Evolutionary conservation across 1,284 basidiomycete species (phyloP), one percentile per base, ranked within the genome.

Genomic region (Ganoderma boninense): DNA sequence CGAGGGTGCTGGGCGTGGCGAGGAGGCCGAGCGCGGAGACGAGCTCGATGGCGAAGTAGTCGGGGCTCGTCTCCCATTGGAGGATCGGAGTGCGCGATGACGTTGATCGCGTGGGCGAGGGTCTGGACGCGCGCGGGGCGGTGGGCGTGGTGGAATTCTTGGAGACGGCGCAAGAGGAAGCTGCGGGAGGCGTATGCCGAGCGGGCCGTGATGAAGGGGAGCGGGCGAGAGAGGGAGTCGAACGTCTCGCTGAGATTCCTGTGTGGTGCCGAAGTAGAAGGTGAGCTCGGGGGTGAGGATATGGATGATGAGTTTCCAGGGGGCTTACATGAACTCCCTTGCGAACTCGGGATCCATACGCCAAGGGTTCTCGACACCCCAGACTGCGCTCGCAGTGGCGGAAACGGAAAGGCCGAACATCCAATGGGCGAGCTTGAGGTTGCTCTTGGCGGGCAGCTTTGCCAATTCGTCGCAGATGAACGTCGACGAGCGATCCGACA

Each of bases 11-110:
- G 23, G 49, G 49, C 23, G 49, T 52, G 49, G 49, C 49, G 49
- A 52, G 49, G 49, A 52, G 49, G 49, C 49, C 49, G 49, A 52
- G 49, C 11, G 49, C 49, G 11, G 49, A 52, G 49, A 52, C 49
- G 23, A 52, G 23, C 23, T 52, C 49, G 49, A 52, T 52, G 49
- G 23, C 26, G 49, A 26, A 52, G 49, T 52, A 52, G 49, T 52
- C 49, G 2, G 49, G 49, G 49, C 14, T 52, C 23, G 49, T 52
- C 11, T 52, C 49, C 49, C 49, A 52, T 52, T 52, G 23, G 49
- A n/a, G 49, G 49, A 14, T 52, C 49, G 0, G 23, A 52, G 10
- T 52, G 49, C 1, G 49, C 49, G 23, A 52, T 52, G 49, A 52
- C 49, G 49, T 52, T 52, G 23, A 52, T 52, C 23, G 23, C 49